Base-by-base conservation (phyloP, 805 yeast genomes). In the Myxozyma nipponensis region DNA sequence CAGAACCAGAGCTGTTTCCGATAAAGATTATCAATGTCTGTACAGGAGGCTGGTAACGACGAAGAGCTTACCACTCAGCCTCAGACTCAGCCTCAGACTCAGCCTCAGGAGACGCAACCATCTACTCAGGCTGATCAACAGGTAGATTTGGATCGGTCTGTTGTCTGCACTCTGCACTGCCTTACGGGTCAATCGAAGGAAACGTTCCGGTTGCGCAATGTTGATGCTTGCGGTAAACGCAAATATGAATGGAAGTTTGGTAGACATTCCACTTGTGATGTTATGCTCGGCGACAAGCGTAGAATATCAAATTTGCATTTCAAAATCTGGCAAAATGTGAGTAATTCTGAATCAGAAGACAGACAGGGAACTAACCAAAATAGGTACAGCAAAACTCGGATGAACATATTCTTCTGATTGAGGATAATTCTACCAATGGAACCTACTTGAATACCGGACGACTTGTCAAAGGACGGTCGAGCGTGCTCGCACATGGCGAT, bases 371-470 rank as follows among this genome's bases (percentile, higher is more conserved):
- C 13, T 28, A 9, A 28, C 7, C 13, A 9, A 28, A 9, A 9
- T 28, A 28, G 32, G 32, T 13, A 28, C 32, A 28, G 13, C 32
- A 7, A 9, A 13, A 13, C 7, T 9, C 32, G 13, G 32, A 28
- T 9, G 32, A 28, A 13, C 49, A 49, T n/a, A 43, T 46, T 21
- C 35, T 49, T 4, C 47, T 53, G 13, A 56, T 56, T 18, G 57
- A 56, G 25, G 78, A 64, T 97, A 90, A 75, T 2, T 85, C 95
- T 1, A 91, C 98, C 1, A 93, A 93, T 69, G 98, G 98, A 5
- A 93, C 98, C 0, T 84, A 80, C 73, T 69, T 91, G 42, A 93
- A 91, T 70, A 82, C 83, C 28, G 75, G 75, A 35, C 74, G 87
- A 45, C 67, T 91, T 18, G 86, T 82, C 22, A 85, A 83, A 63